A percentile compares a stretch with the other conserved stretches of the same genome.
phyloP scores from a whole-genome alignment of 2,329 filamentous ascomycete species.

The Colletotrichum karsti region DNA sequence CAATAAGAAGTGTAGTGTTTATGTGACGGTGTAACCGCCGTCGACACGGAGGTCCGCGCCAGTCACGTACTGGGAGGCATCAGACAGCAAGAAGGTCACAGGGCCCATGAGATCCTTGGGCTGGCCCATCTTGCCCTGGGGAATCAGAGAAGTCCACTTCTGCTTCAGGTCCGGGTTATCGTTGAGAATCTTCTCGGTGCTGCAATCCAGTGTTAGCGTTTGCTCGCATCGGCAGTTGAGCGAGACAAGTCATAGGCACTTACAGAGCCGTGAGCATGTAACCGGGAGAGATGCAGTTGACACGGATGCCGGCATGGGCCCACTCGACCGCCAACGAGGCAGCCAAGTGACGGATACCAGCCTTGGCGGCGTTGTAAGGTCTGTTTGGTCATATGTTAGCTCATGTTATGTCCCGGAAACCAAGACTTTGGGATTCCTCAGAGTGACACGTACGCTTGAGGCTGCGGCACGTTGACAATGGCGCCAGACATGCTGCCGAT shows the following conservation, averaged over 20 bases:
- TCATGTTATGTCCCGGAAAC: not conserved
- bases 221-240: not conserved
- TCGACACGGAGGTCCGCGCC: constrained; percentile 84
- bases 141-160: constrained; percentile 93
- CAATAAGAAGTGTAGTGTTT: constrained; percentile 32
- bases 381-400: constrained; percentile 38
- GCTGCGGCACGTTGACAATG: constrained; percentile 95
- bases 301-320: constrained; percentile 86
- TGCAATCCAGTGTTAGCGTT: constrained; percentile 43
- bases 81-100: constrained; percentile 85
- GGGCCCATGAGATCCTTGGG: constrained; percentile 94
- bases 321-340: constrained; percentile 92
- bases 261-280: constrained; percentile 97
- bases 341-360: constrained; percentile 88
- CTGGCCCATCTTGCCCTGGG: constrained; percentile 90
- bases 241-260: constrained; percentile 44
- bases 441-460: constrained; percentile 69
- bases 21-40: constrained; percentile 88
- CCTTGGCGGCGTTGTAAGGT: constrained; percentile 93
- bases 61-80: constrained; percentile 76
- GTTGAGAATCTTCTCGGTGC: constrained; percentile 92
- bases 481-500: constrained; percentile 95
- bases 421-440: not conserved
- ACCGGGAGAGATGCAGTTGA: constrained; percentile 94
- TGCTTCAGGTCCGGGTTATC: constrained; percentile 90